phyloP scores from a whole-genome alignment of 805 yeast species.

The Wickerhamiella azyma region DNA sequence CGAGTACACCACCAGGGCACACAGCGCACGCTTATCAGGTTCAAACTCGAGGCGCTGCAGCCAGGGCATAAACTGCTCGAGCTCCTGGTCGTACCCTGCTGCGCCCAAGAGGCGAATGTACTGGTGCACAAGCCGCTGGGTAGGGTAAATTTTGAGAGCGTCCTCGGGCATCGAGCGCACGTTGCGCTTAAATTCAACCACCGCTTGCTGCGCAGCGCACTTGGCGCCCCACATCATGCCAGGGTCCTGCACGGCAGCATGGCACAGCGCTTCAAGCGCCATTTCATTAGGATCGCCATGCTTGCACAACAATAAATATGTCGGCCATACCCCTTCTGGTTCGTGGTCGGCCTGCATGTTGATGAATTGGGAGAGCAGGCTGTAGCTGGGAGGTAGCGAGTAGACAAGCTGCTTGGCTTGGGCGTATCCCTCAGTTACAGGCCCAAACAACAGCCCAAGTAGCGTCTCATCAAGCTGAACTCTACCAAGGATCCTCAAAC shows the following conservation, averaged over 20 bases:
- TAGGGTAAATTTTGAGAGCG: constrained; percentile 31
- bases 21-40: constrained; percentile 32
- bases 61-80: constrained; percentile 38
- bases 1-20: constrained; percentile 27
- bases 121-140: constrained; percentile 35
- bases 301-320: constrained; percentile 20
- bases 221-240: constrained; percentile 35
- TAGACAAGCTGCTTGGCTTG: not conserved
- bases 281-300: constrained; percentile 23
- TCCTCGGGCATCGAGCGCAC: constrained; percentile 22
- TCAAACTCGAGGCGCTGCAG: constrained; percentile 36
- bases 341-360: constrained; percentile 19
- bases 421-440: constrained; percentile 8
- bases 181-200: constrained; percentile 38
- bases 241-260: constrained; percentile 30
- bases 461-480: too few relatives aligned
- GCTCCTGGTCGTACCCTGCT: constrained; percentile 35
- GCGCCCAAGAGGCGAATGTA: constrained; percentile 39
- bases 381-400: constrained; percentile 6
- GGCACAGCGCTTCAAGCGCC: constrained; percentile 34
- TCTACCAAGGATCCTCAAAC: constrained; percentile 5
- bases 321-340: constrained; percentile 22
- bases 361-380: constrained; percentile 22
- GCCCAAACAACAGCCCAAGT: constrained; percentile 9
- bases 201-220: constrained; percentile 47